Conservation (phyloP, 768 basidiomycete genomes). For the Dacryopinax spathularia region DNA sequence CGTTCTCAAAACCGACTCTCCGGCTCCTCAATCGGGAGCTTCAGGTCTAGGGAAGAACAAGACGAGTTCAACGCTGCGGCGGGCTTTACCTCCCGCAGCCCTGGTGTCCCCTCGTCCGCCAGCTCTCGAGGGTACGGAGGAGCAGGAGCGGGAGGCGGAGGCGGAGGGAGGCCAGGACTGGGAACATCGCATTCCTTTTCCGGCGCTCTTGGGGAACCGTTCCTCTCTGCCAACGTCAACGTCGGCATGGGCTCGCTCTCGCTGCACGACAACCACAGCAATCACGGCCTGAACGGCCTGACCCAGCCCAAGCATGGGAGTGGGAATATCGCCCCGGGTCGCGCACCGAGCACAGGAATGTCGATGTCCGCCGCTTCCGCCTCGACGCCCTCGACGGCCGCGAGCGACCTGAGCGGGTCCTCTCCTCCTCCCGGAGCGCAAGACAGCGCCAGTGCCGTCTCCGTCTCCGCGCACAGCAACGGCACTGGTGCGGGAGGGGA, state of each 20-base stretch:
- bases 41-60: not conserved
- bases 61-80: not conserved
- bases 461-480: not conserved
- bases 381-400: constrained; percentile 1
- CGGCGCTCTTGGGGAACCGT: not conserved
- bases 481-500: not conserved
- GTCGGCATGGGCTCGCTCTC: not conserved
- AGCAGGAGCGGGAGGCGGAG: not conserved
- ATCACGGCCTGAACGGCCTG: not conserved
- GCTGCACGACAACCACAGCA: not conserved
- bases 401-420: not conserved
- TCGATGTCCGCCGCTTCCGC: not conserved
- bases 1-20: not conserved
- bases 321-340: not conserved
- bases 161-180: not conserved
- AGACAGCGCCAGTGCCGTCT: not conserved
- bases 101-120: no score
- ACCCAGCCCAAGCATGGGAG: not conserved
- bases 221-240: not conserved
- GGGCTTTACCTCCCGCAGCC: not conserved
- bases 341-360: not conserved
- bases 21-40: not conserved
- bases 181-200: not conserved
- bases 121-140: not conserved
- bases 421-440: not conserved